Evolutionary conservation across 371 early-diverging fungal species (phyloP).

Genomic region (Mortierella sp.): DNA sequence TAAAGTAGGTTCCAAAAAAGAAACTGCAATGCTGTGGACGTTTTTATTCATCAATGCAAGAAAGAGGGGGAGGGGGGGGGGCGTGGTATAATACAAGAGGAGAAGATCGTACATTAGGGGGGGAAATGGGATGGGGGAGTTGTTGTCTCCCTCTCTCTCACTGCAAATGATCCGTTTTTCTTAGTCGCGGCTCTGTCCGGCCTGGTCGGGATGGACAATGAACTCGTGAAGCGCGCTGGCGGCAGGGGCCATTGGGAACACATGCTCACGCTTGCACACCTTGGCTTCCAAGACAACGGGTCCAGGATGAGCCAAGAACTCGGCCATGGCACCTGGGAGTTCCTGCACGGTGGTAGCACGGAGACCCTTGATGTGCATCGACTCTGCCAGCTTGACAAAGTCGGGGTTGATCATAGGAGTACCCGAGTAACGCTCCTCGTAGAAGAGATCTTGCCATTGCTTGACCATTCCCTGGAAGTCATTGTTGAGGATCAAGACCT

Average conservation of each 20-base stretch:
- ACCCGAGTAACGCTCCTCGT: constrained; percentile 93
- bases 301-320: constrained; percentile 86
- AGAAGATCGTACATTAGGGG: too few species aligned
- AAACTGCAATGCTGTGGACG: too few species aligned
- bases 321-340: constrained; percentile 86
- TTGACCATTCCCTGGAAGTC: constrained; percentile 99
- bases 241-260: constrained; percentile 97
- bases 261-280: constrained; percentile 91
- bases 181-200: constrained; percentile 29
- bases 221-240: constrained; percentile 92
- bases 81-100: too few species aligned
- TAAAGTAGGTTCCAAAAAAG: too few species aligned
- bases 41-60: too few species aligned
- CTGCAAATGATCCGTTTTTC: too few species aligned
- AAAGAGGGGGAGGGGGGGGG: too few species aligned
- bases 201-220: constrained; percentile 67
- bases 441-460: constrained; percentile 99
- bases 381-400: constrained; percentile 96
- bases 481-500: constrained; percentile 95
- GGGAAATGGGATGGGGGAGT: too few species aligned
- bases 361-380: constrained; percentile 91
- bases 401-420: constrained; percentile 97
- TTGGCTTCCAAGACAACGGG: constrained; percentile 93
- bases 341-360: constrained; percentile 86
- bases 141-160: too few species aligned